These are phyloP conservation scores for Magnaporthiopsis rhizophila DNA, from an alignment of 2,329 filamentous ascomycete species.

Conservation along the genomic window DNA sequence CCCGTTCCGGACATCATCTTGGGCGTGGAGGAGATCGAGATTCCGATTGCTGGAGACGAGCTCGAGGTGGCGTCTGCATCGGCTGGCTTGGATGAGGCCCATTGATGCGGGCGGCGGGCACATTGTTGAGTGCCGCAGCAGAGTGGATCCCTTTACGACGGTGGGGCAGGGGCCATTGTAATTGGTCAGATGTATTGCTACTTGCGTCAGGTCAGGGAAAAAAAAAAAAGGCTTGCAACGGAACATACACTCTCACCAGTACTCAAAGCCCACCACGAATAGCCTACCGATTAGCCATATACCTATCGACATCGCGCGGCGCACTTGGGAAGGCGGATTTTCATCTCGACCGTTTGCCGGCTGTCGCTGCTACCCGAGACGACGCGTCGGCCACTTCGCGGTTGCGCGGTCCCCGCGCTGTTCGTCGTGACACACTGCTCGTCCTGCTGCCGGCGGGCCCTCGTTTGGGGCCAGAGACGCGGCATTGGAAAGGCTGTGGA, in stretches of 20 bases:
- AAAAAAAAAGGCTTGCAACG: slow-evolving; percentile 3
- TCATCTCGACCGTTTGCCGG: not conserved
- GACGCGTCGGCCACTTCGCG: not conserved
- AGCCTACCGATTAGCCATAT: not conserved
- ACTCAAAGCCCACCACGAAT: not conserved
- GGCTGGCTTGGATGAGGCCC: not conserved
- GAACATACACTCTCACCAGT: not conserved
- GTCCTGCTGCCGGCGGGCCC: not conserved
- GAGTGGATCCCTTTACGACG: not conserved
- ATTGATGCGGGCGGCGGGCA: slow-evolving; percentile 1
- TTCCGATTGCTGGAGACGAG: not conserved
- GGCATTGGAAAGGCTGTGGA: not conserved
- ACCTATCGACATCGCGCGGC: not conserved
- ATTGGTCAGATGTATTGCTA: not conserved
- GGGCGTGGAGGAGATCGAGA: slow-evolving; percentile 8
- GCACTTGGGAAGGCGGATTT: not conserved
- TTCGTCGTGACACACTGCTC: not conserved
- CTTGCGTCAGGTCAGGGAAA: not conserved
- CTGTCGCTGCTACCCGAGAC: not conserved
- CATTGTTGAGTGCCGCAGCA: not conserved
- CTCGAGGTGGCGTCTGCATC: not conserved
- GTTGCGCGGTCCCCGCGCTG: no score
- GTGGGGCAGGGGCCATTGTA: not conserved
- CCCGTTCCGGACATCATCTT: slow-evolving; percentile 37
- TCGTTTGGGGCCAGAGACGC: not conserved